Base-by-base conservation (phyloP, 192 early-diverging fungal species). In the Backusella tarrabulga region DNA sequence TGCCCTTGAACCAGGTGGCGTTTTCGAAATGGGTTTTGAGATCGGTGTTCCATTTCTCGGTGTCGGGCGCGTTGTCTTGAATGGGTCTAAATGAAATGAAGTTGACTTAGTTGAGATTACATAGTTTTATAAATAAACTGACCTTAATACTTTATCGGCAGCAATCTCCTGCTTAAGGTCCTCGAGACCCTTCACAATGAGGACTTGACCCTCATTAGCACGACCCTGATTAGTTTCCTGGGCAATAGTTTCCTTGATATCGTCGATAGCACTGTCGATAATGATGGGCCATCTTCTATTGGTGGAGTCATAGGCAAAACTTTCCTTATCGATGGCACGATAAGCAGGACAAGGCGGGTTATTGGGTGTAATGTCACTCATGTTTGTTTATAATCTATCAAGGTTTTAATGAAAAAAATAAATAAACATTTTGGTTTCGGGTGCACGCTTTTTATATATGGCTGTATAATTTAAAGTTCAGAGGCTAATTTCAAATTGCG, bases 261-360 rank as follows among this genome's bases (percentile, higher is more conserved):
- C 86, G 77, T 95, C 91, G 66, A 97, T 88, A 26, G 88, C 87
- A 76, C 92, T 92, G 26, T 94, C 93, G 34, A 97, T 81, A 68
- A 96, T 97, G 52, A 93, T 89, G 4, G 96, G 96, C 67, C 95
- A 88, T 21, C 96, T 88, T 76, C 90, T 86, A 68, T 88, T 86
- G 66, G 93, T 85, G 40, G 94, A 95, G 17, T 85, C 77, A 78
- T 92, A 96, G 0, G 94, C 95, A 80, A 97, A 97, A 41, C 89
- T 87, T 44, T 79, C 84, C 66, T 87, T 84, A 15, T 92, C 89
- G 6, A 75, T 80, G 17, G 90, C 93, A 21, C 89, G 80, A 35
- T 90, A 87, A 23, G 93, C 89, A 60, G 89, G 88, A 68, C 77
- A 81, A 36, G 86, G 89, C 17, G 95, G 93, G 72, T 88, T 82